Percentiles rank a stretch among this genome's conserved stretches.
Evolutionary conservation across 2,329 filamentous ascomycete species (phyloP).

Genomic region (Colletotrichum sp.): DNA sequence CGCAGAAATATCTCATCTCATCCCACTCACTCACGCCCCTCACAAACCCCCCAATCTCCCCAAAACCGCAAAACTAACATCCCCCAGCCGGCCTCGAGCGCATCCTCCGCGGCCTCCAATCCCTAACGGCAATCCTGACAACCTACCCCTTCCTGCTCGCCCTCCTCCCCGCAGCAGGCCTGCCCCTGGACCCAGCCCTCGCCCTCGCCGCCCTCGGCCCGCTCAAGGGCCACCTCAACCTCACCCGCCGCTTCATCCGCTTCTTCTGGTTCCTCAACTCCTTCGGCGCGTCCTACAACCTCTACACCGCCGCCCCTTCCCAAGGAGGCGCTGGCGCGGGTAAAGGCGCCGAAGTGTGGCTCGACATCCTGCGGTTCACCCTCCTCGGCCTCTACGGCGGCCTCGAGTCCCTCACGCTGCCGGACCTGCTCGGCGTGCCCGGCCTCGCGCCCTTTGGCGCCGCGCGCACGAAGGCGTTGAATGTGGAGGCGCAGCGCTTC

Average conservation of each 20-base stretch:
- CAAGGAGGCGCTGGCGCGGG: background rate
- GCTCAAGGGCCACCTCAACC: conserved; percentile 47
- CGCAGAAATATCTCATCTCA: background rate
- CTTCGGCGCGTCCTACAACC: conserved; percentile 55
- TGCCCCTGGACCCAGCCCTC: background rate
- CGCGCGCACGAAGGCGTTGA: conserved; percentile 49
- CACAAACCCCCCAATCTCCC: background rate
- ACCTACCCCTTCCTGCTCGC: conserved; percentile 47
- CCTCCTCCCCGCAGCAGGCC: conserved; percentile 27
- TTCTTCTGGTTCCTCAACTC: conserved; percentile 71
- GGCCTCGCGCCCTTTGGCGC: conserved; percentile 58
- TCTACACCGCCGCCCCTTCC: conserved; percentile 34
- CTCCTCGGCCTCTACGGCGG: conserved; percentile 71
- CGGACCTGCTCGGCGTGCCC: conserved; percentile 54
- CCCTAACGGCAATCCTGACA: conserved; percentile 51
- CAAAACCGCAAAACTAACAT: background rate
- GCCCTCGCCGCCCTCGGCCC: conserved; percentile 30
- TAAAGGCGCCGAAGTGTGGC: conserved; percentile 39
- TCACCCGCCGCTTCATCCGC: conserved; percentile 67
- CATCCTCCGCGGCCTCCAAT: conserved; percentile 62
- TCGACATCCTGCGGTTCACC: conserved; percentile 62
- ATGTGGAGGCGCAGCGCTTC: conserved; percentile 68
- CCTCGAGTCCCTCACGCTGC: conserved; percentile 68
- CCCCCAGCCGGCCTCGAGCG: conserved; percentile 63
- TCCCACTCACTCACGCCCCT: background rate